Percentiles rank a stretch among this genome's conserved stretches.
Conservation (phyloP, 2,329 filamentous ascomycete genomes). For the Graphilbum fragrans region DNA sequence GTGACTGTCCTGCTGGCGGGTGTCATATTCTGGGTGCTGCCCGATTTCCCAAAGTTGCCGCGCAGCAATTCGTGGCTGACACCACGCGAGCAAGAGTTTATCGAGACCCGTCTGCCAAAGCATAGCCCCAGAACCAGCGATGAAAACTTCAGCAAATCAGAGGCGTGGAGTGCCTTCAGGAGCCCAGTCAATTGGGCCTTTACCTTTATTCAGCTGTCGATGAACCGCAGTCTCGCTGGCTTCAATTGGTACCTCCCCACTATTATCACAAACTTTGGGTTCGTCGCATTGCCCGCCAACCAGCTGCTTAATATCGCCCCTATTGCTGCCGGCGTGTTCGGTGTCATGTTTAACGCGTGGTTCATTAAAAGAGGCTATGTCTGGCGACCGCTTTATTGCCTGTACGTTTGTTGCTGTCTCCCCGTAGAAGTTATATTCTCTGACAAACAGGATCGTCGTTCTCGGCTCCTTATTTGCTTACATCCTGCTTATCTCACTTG, state of each 20-base stretch:
- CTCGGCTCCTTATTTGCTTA: neutral
- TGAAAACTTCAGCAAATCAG: conserved; percentile 1
- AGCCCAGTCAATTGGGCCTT: conserved; percentile 2
- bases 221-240: neutral
- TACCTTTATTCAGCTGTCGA: neutral
- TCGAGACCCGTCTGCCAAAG: conserved; percentile 5
- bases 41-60: conserved; percentile 6
- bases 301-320: neutral
- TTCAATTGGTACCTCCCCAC: conserved; percentile 1
- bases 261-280: neutral
- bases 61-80: conserved; percentile 5
- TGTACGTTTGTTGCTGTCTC: neutral
- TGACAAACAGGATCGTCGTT: neutral
- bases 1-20: conserved; percentile 5
- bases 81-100: conserved; percentile 7
- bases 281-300: neutral
- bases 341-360: conserved; percentile 1
- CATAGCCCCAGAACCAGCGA: conserved; percentile 5
- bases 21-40: conserved; percentile 3
- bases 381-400: neutral
- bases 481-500: neutral
- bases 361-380: conserved; percentile 1
- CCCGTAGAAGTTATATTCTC: neutral
- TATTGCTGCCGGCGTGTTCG: neutral
- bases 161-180: conserved; percentile 4